phyloP scores from a whole-genome alignment of 2,329 filamentous ascomycete genomes.

The Curvularia spicifera region DNA sequence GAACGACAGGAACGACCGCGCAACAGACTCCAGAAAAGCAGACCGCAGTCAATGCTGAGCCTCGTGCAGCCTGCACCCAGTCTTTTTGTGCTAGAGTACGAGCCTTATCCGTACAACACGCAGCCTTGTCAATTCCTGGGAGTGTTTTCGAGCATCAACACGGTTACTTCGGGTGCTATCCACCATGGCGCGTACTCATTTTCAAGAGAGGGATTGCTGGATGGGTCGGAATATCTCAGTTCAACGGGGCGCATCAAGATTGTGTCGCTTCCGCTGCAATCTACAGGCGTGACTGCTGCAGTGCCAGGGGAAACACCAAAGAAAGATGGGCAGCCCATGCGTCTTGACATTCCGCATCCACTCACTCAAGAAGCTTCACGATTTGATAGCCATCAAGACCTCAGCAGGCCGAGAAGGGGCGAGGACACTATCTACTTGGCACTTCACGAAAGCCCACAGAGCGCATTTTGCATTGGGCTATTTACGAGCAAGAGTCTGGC shows the following conservation, averaged over 20 bases:
- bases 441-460: slow-evolving; percentile 22
- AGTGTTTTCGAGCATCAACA: slow-evolving; percentile 30
- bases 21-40: slow-evolving; percentile 23
- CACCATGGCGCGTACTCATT: slow-evolving; percentile 33
- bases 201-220: slow-evolving; percentile 30
- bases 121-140: slow-evolving; percentile 29
- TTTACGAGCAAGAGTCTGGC: slow-evolving; percentile 27
- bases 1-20: slow-evolving; percentile 21
- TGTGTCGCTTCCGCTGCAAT: slow-evolving; percentile 20
- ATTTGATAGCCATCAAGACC: slow-evolving; percentile 13
- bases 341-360: slow-evolving; percentile 35
- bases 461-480: slow-evolving; percentile 27
- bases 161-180: slow-evolving; percentile 28
- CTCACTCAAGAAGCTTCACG: slow-evolving; percentile 11
- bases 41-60: slow-evolving; percentile 1
- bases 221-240: slow-evolving; percentile 32
- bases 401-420: neutral
- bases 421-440: slow-evolving; percentile 25
- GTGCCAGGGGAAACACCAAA: slow-evolving; percentile 16
- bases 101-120: slow-evolving; percentile 31
- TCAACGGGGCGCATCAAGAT: slow-evolving; percentile 35
- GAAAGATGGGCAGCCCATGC: slow-evolving; percentile 13
- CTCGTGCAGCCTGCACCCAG: neutral
- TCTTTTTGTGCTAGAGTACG: slow-evolving; percentile 29
- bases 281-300: slow-evolving; percentile 18